Conservation (phyloP, 169 alveolate species). For the Perkinsus olseni region DNA sequence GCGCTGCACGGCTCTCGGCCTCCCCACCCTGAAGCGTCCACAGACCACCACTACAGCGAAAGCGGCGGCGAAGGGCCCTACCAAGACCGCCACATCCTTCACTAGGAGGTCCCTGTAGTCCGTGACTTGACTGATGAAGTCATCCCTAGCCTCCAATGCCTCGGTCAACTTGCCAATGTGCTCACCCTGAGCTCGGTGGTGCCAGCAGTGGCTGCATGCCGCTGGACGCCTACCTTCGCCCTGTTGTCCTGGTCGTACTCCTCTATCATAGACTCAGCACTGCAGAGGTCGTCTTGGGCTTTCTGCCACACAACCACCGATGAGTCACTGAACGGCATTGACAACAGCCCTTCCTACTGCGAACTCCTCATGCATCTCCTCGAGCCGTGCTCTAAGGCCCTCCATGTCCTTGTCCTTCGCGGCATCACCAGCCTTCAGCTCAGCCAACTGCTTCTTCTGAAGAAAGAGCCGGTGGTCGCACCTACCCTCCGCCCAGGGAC, state of each 20-base stretch:
- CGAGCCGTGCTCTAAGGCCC: background rate
- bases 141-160: background rate
- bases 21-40: background rate
- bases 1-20: background rate
- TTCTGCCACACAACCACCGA: background rate
- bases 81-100: background rate
- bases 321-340: too few species aligned
- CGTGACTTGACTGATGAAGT: background rate
- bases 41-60: background rate
- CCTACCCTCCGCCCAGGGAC: background rate
- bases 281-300: background rate
- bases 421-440: background rate
- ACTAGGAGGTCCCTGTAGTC: background rate
- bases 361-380: background rate
- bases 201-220: background rate
- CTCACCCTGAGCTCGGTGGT: background rate
- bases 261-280: background rate
- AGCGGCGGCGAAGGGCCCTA: background rate
- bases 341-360: background rate
- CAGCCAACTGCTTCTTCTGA: background rate
- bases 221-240: background rate
- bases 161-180: background rate
- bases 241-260: background rate
- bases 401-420: background rate
- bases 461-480: background rate